Base-by-base conservation (phyloP, 192 early-diverging fungal genomes). In the Obelidium mucronatum region DNA sequence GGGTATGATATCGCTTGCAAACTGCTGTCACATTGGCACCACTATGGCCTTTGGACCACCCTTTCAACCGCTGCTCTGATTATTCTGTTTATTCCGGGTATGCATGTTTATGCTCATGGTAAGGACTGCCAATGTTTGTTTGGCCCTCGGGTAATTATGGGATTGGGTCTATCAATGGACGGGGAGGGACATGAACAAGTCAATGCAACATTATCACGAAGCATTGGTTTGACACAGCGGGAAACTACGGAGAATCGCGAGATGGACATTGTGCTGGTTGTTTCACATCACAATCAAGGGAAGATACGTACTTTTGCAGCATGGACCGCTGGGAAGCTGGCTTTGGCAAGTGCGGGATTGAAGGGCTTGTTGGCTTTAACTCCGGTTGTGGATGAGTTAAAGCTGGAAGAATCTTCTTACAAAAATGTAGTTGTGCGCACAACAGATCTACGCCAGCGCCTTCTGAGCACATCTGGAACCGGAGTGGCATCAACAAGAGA, bases 41-140 rank as follows among this genome's bases (percentile, higher is more conserved):
- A 19, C 31, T 40, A 22, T 1, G 39, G 31, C 31, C 35, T 39
- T 35, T 17, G 4, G 17, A 13, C 11, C 31, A 13, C 31, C 8
- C 8, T 48, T 19, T 15, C 19, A 15, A 13, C 5, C 31, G 11
- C 22, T 40, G 36, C 15, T 11, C 39, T 30, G 62, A 13, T 64
- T 52, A 68, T 68, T 11, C 1, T 30, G n/a, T 42, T 53, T 2
- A 42, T 68, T n/a, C 67, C 67, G 2, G 67, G 26, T 19, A 68
- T 68, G 44, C 67, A 68, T 28, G 40, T 52, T 30, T 52, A 68
- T 52, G 51, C 67, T 26, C 67, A 68, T 51, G 40, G 42, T 22
- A 68, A 51, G n/a, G 67, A 68, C 28, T 68, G 44, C 26, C 67
- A 68, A 31, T 42, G 15, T 17, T 11, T 22, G 6, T 68, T 31